Evolutionary conservation across 768 basidiomycete genomes (phyloP).

Genomic region (Boletus tomentosulus): DNA sequence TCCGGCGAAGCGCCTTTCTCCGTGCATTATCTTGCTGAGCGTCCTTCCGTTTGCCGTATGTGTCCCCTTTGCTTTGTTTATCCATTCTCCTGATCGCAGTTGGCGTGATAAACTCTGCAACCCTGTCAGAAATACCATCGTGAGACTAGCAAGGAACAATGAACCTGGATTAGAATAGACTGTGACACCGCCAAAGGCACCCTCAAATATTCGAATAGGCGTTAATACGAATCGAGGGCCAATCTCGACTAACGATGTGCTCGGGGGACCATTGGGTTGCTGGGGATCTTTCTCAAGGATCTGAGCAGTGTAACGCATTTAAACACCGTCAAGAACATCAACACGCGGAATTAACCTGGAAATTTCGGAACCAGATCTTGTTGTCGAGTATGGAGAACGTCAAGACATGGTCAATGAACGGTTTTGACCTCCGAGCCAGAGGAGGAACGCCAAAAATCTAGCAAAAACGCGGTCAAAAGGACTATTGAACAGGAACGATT

Average conservation of each 20-base stretch:
- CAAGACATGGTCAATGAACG: conserved; percentile 96
- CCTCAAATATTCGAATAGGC: conserved; percentile 97
- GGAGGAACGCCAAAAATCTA: conserved; percentile 96
- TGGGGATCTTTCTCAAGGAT: conserved; percentile 93
- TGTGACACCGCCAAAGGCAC: conserved; percentile 91
- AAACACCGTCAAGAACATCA: neutral
- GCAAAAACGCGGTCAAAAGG: conserved; percentile 2
- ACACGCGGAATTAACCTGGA: conserved; percentile 60
- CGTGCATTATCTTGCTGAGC: conserved; percentile 61
- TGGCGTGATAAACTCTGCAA: conserved; percentile 87
- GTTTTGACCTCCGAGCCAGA: conserved; percentile 86
- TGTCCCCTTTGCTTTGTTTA: conserved; percentile 71
- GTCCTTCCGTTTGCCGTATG: conserved; percentile 79
- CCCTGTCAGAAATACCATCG: neutral
- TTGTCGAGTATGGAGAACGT: conserved; percentile 93
- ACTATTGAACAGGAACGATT: neutral
- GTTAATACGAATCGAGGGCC: conserved; percentile 97
- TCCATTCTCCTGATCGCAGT: conserved; percentile 68
- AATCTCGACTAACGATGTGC: conserved; percentile 90
- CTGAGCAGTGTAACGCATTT: conserved; percentile 36
- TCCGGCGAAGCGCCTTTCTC: conserved; percentile 60
- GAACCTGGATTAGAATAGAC: conserved; percentile 93
- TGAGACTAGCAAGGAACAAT: conserved; percentile 15
- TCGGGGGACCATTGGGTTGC: conserved; percentile 79
- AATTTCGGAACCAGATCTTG: conserved; percentile 99